Base-by-base conservation (phyloP, 768 basidiomycete species). In the Amanita phalloides region DNA sequence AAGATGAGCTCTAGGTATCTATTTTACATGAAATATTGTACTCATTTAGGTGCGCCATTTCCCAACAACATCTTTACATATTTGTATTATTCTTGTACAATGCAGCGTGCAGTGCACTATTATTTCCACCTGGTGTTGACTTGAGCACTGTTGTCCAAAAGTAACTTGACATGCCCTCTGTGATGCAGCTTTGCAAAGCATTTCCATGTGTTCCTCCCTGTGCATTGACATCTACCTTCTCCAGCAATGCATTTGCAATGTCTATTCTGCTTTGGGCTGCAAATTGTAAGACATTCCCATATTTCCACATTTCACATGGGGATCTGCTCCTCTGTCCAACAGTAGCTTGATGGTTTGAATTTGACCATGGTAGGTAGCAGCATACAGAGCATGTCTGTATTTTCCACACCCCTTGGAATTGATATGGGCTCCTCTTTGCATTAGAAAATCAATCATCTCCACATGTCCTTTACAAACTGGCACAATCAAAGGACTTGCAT, bases 1-100 rank as follows among this genome's bases (percentile, higher is more conserved):
- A 55, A 20, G 51, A 57, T 33, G 55, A 56, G 28, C 38, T 44
- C 43, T 51, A 48, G n/a, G 8, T 33, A 13, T 33, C 2, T 13
- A 8, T 6, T 13, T 33, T 33, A 11, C 11, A 33, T 33, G n/a
- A 28, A 32, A 10, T 30, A 7, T 32, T 32, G 32, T 33, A 13
- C 11, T 33, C 33, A 33, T 33, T 32, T 13, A 13, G 11, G 13
- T 33, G 33, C 33, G 13, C 13, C 33, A 1, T 33, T 33, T 33
- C 10, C 33, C 33, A 33, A 33, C 33, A 33, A 13, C 13, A 33
- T 33, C 33, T 13, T 33, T 33, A 33, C 13, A 13, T 13, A 33
- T 13, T 33, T 33, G 33, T 13, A 33, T 33, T 33, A 13, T 33
- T 13, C 33, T 42, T 21, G 23, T 25, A 42, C 23, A 23, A 11